These are phyloP conservation scores for Irpex lacteus DNA, from an alignment of 1,284 basidiomycete genomes.

Conservation along the genomic window DNA sequence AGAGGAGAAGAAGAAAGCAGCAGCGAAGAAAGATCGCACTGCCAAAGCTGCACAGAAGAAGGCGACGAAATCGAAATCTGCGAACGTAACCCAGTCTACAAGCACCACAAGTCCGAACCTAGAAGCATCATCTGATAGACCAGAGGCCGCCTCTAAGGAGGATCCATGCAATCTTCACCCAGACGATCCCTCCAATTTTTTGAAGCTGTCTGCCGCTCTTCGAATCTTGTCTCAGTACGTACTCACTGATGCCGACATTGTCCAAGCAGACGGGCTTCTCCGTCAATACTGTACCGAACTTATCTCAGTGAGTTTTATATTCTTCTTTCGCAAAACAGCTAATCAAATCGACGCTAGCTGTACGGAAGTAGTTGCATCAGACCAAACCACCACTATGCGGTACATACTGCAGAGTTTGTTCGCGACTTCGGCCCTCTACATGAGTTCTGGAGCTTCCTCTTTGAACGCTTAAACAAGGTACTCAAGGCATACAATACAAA, in stretches of 20 bases:
- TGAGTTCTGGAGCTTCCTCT: slow-evolving; percentile 37
- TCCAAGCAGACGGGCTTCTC: slow-evolving; percentile 18
- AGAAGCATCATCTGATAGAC: not conserved
- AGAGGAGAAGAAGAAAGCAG: slow-evolving; percentile 1
- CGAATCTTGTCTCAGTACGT: slow-evolving; percentile 12
- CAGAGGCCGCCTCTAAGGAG: not conserved
- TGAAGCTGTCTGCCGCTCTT: slow-evolving; percentile 23
- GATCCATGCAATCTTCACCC: slow-evolving; percentile 19
- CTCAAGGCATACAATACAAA: slow-evolving; percentile 32
- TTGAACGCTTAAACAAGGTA: slow-evolving; percentile 35
- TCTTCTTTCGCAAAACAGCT: not conserved
- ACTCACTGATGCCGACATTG: slow-evolving; percentile 17
- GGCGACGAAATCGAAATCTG: not conserved
- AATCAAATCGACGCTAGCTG: slow-evolving; percentile 18
- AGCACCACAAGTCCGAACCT: not conserved
- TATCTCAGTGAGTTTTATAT: slow-evolving; percentile 13
- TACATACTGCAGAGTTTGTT: slow-evolving; percentile 22
- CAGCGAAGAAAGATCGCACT: not conserved
- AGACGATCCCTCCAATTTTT: slow-evolving; percentile 23
- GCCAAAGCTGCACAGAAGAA: not conserved
- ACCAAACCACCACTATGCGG: slow-evolving; percentile 33
- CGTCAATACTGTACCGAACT: slow-evolving; percentile 22
- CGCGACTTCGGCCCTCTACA: slow-evolving; percentile 32
- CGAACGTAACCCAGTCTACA: not conserved
- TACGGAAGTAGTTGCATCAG: slow-evolving; percentile 25